Evolutionary conservation across 2,329 filamentous ascomycete species (phyloP).

Genomic region (Venturiaceae sp.): DNA sequence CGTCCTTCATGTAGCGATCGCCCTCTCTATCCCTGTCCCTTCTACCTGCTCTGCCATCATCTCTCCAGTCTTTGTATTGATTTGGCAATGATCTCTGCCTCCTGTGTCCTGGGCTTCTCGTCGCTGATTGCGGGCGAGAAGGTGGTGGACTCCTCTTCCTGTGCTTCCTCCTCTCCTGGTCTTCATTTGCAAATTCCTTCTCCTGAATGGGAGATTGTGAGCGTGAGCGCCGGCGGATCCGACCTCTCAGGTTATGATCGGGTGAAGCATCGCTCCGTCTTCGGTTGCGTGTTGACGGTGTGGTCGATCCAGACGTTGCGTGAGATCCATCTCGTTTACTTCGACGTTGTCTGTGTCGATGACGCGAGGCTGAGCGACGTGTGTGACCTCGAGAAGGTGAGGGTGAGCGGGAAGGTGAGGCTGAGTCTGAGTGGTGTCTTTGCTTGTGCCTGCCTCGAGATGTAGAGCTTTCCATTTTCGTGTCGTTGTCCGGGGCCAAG

Average conservation of each 20-base stretch:
- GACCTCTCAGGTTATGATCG: slow-evolving; percentile 24
- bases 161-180: slow-evolving; percentile 14
- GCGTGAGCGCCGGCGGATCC: slow-evolving; percentile 19
- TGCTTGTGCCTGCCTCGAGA: slow-evolving; percentile 11
- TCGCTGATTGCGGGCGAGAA: slow-evolving; percentile 18
- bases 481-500: slow-evolving; percentile 3
- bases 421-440: slow-evolving; percentile 5
- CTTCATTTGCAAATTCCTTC: slow-evolving; percentile 9
- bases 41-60: not conserved
- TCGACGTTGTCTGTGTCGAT: slow-evolving; percentile 20
- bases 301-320: slow-evolving; percentile 15
- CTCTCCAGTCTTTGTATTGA: slow-evolving; percentile 14
- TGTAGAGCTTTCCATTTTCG: not conserved
- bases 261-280: slow-evolving; percentile 24
- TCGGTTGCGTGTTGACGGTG: slow-evolving; percentile 15
- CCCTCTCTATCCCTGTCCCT: not conserved
- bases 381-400: slow-evolving; percentile 22
- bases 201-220: slow-evolving; percentile 14
- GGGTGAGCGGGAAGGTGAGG: slow-evolving; percentile 8
- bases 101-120: slow-evolving; percentile 15
- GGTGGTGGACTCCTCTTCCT: slow-evolving; percentile 22
- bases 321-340: slow-evolving; percentile 20
- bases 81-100: slow-evolving; percentile 28
- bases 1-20: not conserved
- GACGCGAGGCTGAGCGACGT: not conserved